These are phyloP conservation scores for Trichoderma aggressivum DNA, from an alignment of 2,329 filamentous ascomycete genomes.

Conservation along the genomic window DNA sequence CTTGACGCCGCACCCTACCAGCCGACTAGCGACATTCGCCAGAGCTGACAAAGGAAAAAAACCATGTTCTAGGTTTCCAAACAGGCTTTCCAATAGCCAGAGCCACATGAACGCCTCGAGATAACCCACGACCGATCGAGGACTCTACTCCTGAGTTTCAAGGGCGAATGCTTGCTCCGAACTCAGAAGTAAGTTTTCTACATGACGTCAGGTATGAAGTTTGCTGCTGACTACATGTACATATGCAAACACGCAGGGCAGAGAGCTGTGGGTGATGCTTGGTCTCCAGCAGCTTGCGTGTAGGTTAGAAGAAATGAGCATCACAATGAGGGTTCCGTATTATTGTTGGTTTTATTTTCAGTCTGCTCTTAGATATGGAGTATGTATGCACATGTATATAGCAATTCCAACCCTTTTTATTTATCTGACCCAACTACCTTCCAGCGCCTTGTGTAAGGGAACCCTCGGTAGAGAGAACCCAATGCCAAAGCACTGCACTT, in stretches of 20 bases:
- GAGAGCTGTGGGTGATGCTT: background rate
- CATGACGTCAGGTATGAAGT: background rate
- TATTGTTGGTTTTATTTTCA: background rate
- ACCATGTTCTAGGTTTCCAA: background rate
- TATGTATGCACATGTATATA: background rate
- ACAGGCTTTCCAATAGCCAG: background rate
- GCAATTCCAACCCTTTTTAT: background rate
- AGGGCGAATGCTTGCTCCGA: background rate
- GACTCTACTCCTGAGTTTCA: background rate
- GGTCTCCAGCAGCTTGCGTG: background rate
- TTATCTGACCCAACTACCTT: background rate
- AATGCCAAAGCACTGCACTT: background rate
- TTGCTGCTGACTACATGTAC: background rate
- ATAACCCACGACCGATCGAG: background rate
- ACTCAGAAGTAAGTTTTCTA: background rate
- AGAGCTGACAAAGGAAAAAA: background rate
- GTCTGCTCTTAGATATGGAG: background rate
- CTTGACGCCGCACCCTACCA: background rate
- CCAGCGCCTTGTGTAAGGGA: background rate
- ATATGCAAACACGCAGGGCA: background rate
- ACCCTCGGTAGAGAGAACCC: background rate
- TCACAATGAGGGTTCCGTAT: background rate
- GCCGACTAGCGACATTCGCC: background rate
- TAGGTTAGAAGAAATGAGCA: background rate
- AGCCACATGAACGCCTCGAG: background rate